Evolutionary conservation across 768 basidiomycete species (phyloP), one percentile per base, ranked within the genome.

Genomic region (Russula abietina): DNA sequence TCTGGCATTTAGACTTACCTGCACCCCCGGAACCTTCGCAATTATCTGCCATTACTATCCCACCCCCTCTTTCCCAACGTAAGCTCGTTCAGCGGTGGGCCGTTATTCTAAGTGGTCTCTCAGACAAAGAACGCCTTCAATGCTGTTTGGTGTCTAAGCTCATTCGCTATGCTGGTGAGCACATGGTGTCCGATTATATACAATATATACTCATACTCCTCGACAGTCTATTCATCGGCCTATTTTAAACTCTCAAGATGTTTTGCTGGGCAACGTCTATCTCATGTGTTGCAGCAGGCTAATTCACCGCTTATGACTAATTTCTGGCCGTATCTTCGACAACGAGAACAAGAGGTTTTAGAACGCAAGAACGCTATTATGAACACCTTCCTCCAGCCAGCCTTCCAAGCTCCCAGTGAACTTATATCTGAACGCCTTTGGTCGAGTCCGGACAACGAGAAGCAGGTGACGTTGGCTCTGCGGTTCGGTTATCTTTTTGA

Each of bases 281-380:
- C 74, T 19, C 39, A 65, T 0, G 56, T 83, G 8, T 63, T 82
- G 53, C 61, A 72, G 50, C 70, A 71, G 12, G 73, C 81, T 36
- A 38, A 32, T 14, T 17, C 72, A 61, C 24, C 57, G 16, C 77
- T 75, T 19, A 83, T 79, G 73, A 82, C 79, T 1, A 83, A 90
- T 65, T 75, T 86, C 69, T 91, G 89, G 89, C 87, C 88, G 8
- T 90, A 90, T 70, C 76, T 89, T 38, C 72, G 72, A 30, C 68
- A 75, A 24, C 81, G 88, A n/a, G 68, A 75, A 61, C 64, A 68
- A 14, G 86, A 89, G 70, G 67, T 71, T 1, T 45, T 62, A 0
- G 61, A 58, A 19, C 76, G 81, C 45, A 77, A 73, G 57, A 59
- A 60, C 4, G 65, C 68, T n/a, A 87, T 82, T 68, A 65, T 72